Conservation (phyloP, 768 basidiomycete species). For the Boletus edulis region DNA sequence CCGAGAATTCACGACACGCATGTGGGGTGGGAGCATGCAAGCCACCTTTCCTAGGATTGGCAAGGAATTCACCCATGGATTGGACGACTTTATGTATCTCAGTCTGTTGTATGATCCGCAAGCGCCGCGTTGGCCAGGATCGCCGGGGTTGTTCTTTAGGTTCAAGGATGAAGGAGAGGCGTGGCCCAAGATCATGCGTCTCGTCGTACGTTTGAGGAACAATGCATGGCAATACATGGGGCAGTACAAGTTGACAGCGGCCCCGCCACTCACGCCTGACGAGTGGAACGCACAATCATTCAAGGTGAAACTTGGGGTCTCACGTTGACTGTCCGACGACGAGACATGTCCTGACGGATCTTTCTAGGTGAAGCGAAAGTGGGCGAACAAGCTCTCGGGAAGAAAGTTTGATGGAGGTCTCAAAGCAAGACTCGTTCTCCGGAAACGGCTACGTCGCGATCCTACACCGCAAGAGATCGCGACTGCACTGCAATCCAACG, state of each 20-base stretch:
- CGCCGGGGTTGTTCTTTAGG: constrained; percentile 7
- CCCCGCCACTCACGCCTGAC: background rate
- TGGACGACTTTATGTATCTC: constrained; percentile 13
- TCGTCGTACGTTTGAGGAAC: constrained; percentile 9
- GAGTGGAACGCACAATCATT: constrained; percentile 7
- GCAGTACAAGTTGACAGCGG: constrained; percentile 12
- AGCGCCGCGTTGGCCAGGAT: constrained; percentile 13
- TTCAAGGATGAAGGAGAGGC: constrained; percentile 6
- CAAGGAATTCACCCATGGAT: constrained; percentile 8
- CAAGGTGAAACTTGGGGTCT: background rate
- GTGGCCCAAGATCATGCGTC: constrained; percentile 12
- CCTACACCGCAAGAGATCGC: constrained; percentile 8
- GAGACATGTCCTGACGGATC: background rate
- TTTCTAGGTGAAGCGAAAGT: constrained; percentile 11
- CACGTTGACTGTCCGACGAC: no score
- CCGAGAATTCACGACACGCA: background rate
- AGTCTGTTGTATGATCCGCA: constrained; percentile 7
- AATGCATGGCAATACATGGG: constrained; percentile 11
- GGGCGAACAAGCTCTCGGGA: constrained; percentile 1
- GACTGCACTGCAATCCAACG: background rate
- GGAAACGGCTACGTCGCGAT: constrained; percentile 4
- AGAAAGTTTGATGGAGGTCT: background rate
- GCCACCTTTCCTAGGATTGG: constrained; percentile 4
- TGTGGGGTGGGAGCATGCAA: constrained; percentile 9
- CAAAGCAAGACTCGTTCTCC: constrained; percentile 9